Conservation (phyloP, 73 alveolate species). For the Breviolum minutum region DNA sequence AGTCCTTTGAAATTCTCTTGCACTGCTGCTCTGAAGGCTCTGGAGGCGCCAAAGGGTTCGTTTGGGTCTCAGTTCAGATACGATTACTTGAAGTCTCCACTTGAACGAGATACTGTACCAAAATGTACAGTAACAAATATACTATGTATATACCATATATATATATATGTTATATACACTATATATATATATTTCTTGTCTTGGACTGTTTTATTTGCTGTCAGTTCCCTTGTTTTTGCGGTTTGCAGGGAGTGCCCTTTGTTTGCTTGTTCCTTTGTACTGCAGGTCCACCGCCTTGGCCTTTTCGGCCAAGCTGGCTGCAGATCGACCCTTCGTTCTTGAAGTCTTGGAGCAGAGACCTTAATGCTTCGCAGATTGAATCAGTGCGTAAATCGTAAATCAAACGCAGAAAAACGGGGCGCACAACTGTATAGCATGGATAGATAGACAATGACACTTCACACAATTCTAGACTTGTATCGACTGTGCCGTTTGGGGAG, state of each 20-base stretch:
- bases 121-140: background rate
- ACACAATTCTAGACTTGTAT: no score
- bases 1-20: background rate
- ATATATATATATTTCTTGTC: no score
- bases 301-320: conserved; percentile 11
- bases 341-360: conserved; percentile 13
- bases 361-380: background rate
- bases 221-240: background rate
- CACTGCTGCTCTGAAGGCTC: conserved; percentile 11
- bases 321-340: conserved; percentile 55
- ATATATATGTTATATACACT: no score
- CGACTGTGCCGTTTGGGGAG: no score
- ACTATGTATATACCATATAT: no score
- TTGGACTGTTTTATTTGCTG: background rate
- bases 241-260: background rate
- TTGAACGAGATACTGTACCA: background rate
- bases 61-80: background rate
- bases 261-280: background rate
- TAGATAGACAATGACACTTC: no score
- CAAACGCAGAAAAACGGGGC: no score
- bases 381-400: no score
- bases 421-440: no score
- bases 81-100: background rate
- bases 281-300: conserved; percentile 62
- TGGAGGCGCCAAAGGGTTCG: conserved; percentile 81